These are phyloP conservation scores for Neurospora sp. DNA, from an alignment of 495 filamentous ascomycete species.

Conservation along the genomic window DNA sequence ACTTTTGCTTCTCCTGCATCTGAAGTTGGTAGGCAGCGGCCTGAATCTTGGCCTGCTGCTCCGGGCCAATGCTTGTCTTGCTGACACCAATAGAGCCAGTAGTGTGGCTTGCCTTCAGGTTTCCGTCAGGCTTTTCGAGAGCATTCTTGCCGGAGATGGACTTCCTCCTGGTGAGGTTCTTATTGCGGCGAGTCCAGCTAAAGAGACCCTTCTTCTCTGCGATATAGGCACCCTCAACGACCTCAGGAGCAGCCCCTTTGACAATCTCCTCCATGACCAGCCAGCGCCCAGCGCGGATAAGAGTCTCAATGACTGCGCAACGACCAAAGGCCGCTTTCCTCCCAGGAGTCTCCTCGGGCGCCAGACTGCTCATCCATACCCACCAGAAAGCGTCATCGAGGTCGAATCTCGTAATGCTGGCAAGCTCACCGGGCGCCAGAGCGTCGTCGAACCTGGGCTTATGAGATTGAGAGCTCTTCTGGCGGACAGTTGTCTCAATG, in stretches of 20 bases:
- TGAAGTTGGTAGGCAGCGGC: conserved; percentile 77
- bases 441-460: conserved; percentile 52
- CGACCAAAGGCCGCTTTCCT: conserved; percentile 91
- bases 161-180: conserved; percentile 56
- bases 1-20: conserved; percentile 47
- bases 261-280: conserved; percentile 93
- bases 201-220: conserved; percentile 91
- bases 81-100: conserved; percentile 44
- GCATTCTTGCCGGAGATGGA: conserved; percentile 43
- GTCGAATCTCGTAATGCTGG: conserved; percentile 76
- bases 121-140: conserved; percentile 23
- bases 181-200: conserved; percentile 66
- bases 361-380: conserved; percentile 98
- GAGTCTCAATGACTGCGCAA: conserved; percentile 84
- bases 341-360: conserved; percentile 66
- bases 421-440: conserved; percentile 86
- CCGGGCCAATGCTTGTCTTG: conserved; percentile 82
- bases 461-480: conserved; percentile 84
- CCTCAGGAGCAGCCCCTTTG: conserved; percentile 80
- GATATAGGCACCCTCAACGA: conserved; percentile 76
- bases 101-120: conserved; percentile 23
- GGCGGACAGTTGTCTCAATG: conserved; percentile 58
- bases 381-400: conserved; percentile 98
- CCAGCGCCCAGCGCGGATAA: conserved; percentile 75
- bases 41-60: conserved; percentile 88